These are phyloP conservation scores for Alternaria gansuensis DNA, from an alignment of 2,329 filamentous ascomycete species.

Conservation along the genomic window DNA sequence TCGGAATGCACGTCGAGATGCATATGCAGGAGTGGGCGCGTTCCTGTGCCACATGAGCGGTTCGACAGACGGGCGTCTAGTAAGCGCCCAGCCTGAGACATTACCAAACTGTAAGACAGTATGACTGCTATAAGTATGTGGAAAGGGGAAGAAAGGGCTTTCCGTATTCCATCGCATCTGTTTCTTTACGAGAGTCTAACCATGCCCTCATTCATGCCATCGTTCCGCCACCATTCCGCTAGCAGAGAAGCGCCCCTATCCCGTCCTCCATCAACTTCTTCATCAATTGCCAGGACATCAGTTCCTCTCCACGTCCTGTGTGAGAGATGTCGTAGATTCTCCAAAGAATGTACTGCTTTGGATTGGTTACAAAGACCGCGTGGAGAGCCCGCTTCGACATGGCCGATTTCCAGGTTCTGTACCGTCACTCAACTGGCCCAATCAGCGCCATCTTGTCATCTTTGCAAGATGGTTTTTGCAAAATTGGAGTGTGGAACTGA, in stretches of 20 bases:
- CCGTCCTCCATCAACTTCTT: background rate
- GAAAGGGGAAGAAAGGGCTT: too few species aligned
- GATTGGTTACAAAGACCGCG: background rate
- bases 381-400: background rate
- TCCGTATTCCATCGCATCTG: background rate
- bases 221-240: background rate
- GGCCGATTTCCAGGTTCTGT: background rate
- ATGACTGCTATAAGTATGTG: too few species aligned
- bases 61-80: background rate
- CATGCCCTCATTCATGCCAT: constrained; percentile 8
- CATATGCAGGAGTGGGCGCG: background rate
- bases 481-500: background rate
- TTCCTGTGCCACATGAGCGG: constrained; percentile 5
- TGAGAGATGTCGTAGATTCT: constrained; percentile 3
- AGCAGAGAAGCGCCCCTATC: background rate
- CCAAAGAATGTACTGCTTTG: background rate
- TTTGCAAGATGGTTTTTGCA: background rate
- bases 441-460: background rate
- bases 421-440: background rate
- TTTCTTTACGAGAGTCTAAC: background rate
- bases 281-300: background rate
- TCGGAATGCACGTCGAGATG: too few species aligned
- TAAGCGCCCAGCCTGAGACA: constrained; percentile 1
- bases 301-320: background rate
- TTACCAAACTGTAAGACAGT: too few species aligned